These are phyloP conservation scores for Zygosaccharomyces kombuchaensis DNA, from an alignment of 805 yeast species.

Conservation along the genomic window DNA sequence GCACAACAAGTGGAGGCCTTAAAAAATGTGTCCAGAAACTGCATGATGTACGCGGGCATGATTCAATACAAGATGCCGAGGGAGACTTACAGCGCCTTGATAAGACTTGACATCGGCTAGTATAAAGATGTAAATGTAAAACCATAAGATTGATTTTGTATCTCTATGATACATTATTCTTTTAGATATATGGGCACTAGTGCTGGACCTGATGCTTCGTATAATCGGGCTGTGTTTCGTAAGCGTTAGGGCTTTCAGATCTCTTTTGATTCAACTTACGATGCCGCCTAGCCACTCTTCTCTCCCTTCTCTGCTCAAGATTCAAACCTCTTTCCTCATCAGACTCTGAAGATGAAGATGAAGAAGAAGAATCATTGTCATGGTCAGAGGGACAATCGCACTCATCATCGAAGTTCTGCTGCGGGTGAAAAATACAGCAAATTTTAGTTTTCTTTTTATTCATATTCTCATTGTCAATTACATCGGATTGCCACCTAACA, in stretches of 20 bases:
- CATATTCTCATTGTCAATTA: slow-evolving; percentile 86
- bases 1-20: slow-evolving; percentile 53
- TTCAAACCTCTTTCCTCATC: slow-evolving; percentile 36
- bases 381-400: slow-evolving; percentile 23
- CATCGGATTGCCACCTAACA: slow-evolving; percentile 82
- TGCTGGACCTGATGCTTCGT: slow-evolving; percentile 17
- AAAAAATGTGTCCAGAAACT: slow-evolving; percentile 67
- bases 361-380: slow-evolving; percentile 21
- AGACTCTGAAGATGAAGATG: slow-evolving; percentile 40
- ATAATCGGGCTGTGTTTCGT: slow-evolving; percentile 79
- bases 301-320: slow-evolving; percentile 32
- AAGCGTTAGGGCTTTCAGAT: slow-evolving; percentile 66
- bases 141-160: neutral
- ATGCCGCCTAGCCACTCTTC: slow-evolving; percentile 36
- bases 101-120: slow-evolving; percentile 51
- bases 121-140: neutral
- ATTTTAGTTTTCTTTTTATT: slow-evolving; percentile 84
- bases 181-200: neutral
- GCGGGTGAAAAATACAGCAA: slow-evolving; percentile 86
- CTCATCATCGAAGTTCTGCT: slow-evolving; percentile 52
- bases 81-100: slow-evolving; percentile 69
- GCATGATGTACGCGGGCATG: slow-evolving; percentile 94
- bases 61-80: slow-evolving; percentile 87
- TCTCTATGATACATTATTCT: neutral
- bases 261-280: slow-evolving; percentile 25